Base-by-base conservation (phyloP, 129 eudicot species). In the Sambucus nigra region DNA sequence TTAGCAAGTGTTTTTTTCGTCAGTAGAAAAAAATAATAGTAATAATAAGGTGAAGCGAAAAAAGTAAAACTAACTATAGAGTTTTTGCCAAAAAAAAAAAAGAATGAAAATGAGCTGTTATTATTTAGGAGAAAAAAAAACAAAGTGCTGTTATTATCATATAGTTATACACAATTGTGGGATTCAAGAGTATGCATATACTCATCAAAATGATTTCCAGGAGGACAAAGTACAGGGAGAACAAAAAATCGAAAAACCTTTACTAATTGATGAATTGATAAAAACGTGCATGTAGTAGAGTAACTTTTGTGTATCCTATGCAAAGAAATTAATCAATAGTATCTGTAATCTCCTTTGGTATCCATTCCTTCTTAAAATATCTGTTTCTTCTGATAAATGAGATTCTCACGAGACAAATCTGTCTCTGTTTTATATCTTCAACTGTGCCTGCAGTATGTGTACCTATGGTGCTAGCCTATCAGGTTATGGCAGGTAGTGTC, bases 401-500 rank as follows among this genome's bases (percentile, higher is more conserved):
- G 26, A 18, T 31, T 13, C 46, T 32, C 21, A 26, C 10, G 17
- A 28, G 13, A 31, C 16, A 4, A 14, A 26, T 20, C 25, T 28
- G 41, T 17, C 41, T 19, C 25, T 5, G n/a, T 4, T 28, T 53
- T 23, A 14, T 13, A 42, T 15, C 24, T 7, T 11, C 7, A 16
- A 10, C 25, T 3, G 15, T 13, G 25, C 26, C 46, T 54, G 59
- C 38, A 31, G 7, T 28, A 58, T 38, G 11, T 16, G 29, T 42
- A 12, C 19, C 7, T 27, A 61, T 35, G 40, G 26, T 20, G 25
- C 32, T 53, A 60, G 24, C 79, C 73, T 12, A 80, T 71, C 71
- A 64, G 66, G 61, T 88, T 84, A 63, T 78, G 94, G 45, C 99
- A 92, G 24, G 87, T 76, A 49, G 62, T 58, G 59, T 86, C 87